Conservation (phyloP, 1,284 basidiomycete genomes). For the Ceratobasidium sp. region DNA sequence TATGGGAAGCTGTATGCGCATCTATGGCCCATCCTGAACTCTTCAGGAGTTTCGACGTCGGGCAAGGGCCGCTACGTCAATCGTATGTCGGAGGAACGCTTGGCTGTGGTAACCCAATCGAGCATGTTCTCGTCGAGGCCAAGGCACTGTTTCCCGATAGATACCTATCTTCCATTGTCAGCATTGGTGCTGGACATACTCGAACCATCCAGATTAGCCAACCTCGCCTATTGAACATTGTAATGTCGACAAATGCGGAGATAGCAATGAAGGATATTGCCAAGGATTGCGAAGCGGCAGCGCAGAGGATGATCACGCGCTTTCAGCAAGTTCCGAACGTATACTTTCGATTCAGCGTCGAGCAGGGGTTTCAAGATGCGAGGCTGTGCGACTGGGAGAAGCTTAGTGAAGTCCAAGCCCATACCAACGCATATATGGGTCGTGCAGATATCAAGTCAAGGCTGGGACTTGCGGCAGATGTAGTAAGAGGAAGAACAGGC, state of each 20-base stretch:
- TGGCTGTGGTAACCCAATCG: constrained; percentile 9
- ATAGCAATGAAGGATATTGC: neutral
- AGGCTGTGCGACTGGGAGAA: neutral
- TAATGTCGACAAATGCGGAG: neutral
- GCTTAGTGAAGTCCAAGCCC: neutral
- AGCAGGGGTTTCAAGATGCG: neutral
- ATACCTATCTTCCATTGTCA: neutral
- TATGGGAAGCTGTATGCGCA: constrained; percentile 20
- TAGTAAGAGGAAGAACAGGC: neutral
- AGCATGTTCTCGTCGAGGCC: neutral
- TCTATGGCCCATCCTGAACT: neutral
- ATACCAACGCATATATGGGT: neutral
- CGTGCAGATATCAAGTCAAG: neutral
- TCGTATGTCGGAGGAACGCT: neutral
- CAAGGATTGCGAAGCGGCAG: neutral
- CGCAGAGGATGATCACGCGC: neutral
- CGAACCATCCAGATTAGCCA: neutral
- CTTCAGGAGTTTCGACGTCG: neutral
- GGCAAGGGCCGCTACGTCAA: neutral
- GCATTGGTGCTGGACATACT: constrained; percentile 4
- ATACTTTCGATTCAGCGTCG: neutral
- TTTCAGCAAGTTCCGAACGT: neutral
- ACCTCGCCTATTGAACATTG: neutral
- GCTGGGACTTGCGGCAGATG: neutral
- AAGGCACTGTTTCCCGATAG: neutral